Percentiles rank a stretch among this genome's conserved stretches.
These are phyloP conservation scores for Yamadazyma diospyri DNA, from an alignment of 1,139 yeast genomes.

Conservation along the genomic window DNA sequence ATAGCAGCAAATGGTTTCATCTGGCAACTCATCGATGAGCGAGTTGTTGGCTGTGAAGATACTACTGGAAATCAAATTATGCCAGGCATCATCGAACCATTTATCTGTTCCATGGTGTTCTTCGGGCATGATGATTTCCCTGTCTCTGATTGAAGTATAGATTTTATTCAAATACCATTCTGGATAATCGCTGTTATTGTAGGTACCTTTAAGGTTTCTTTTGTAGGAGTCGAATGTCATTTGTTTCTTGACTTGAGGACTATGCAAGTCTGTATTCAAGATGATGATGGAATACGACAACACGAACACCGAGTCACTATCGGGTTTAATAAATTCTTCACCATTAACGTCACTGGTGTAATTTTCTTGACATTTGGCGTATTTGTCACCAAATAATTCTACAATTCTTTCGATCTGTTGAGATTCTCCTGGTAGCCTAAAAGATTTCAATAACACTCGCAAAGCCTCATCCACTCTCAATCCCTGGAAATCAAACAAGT, in stretches of 20 bases:
- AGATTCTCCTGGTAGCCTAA: slow-evolving; percentile 95
- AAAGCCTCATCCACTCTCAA: slow-evolving; percentile 91
- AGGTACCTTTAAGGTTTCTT: slow-evolving; percentile 75
- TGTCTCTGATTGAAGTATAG: slow-evolving; percentile 72
- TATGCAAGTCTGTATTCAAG: slow-evolving; percentile 76
- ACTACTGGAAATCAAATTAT: slow-evolving; percentile 64
- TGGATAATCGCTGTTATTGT: slow-evolving; percentile 76
- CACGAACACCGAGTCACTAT: slow-evolving; percentile 68
- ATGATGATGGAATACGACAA: slow-evolving; percentile 72
- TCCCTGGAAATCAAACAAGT: slow-evolving; percentile 68
- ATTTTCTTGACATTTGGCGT: slow-evolving; percentile 52
- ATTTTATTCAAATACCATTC: slow-evolving; percentile 80
- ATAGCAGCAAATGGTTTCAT: slow-evolving; percentile 40
- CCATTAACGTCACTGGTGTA: slow-evolving; percentile 18
- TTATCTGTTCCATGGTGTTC: slow-evolving; percentile 87
- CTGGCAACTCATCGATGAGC: slow-evolving; percentile 15
- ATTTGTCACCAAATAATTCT: slow-evolving; percentile 80
- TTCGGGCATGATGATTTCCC: slow-evolving; percentile 96
- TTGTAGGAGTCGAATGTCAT: slow-evolving; percentile 86
- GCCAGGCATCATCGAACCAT: slow-evolving; percentile 95
- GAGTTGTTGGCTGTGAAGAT: slow-evolving; percentile 9
- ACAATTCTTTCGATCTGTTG: slow-evolving; percentile 93
- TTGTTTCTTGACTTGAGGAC: slow-evolving; percentile 75
- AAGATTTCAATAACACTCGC: slow-evolving; percentile 73
- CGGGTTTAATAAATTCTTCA: slow-evolving; percentile 54